These are phyloP conservation scores for Silene coronaria DNA, from an alignment of 179 eudicot genomes.

Conservation along the genomic window DNA sequence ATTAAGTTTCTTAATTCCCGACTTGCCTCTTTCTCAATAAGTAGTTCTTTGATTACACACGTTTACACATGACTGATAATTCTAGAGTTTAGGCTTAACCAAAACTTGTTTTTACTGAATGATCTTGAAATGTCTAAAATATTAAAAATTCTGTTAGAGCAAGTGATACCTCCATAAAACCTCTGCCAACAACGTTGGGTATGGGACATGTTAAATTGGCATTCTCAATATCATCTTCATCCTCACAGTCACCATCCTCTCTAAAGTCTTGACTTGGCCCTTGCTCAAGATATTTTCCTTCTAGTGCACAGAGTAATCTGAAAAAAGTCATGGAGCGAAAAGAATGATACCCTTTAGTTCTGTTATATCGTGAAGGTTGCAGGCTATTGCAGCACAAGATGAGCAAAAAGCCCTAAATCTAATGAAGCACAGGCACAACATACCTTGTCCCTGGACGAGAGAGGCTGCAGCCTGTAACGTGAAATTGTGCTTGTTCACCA, in stretches of 20 bases:
- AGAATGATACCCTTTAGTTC: background rate
- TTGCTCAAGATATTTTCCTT: constrained; percentile 42
- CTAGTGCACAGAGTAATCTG: constrained; percentile 50
- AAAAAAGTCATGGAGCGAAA: background rate
- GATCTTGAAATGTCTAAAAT: too few relatives aligned
- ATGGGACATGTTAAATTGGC: constrained; percentile 40
- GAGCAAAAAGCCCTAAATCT: constrained; percentile 6
- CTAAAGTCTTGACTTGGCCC: constrained; percentile 25
- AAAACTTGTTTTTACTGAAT: too few relatives aligned
- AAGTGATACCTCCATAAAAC: constrained; percentile 46
- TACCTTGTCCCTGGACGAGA: constrained; percentile 40
- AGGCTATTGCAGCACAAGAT: background rate
- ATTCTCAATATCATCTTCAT: constrained; percentile 31
- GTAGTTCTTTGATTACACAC: background rate
- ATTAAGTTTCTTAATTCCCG: background rate
- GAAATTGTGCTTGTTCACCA: constrained; percentile 39
- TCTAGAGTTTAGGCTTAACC: too few relatives aligned
- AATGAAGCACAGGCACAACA: background rate
- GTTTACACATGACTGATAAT: background rate
- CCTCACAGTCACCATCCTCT: constrained; percentile 24
- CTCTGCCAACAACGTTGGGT: constrained; percentile 43
- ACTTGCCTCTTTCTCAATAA: background rate
- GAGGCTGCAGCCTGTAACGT: constrained; percentile 41
- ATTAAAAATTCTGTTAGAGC: background rate
- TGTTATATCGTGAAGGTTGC: background rate